Conservation (phyloP, 1,139 yeast species). For the Yarrowia galli region DNA sequence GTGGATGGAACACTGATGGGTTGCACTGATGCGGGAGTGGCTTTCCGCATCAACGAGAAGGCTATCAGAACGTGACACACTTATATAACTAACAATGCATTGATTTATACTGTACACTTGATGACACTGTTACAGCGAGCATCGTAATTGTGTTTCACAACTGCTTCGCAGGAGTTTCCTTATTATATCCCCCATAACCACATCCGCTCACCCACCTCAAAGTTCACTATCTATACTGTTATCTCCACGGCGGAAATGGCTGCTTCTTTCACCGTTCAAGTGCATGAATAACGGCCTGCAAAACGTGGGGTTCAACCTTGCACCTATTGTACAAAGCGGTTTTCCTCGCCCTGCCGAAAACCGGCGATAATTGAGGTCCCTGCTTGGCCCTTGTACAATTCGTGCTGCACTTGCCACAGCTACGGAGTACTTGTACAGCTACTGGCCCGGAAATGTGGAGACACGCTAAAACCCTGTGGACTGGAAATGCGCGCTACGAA, state of each 20-base stretch:
- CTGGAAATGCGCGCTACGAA: background rate
- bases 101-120: background rate
- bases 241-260: conserved; percentile 18
- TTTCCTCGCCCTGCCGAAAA: conserved; percentile 6
- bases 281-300: background rate
- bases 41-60: background rate
- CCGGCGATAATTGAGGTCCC: background rate
- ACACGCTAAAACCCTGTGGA: background rate
- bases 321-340: too few relatives aligned
- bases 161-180: too few relatives aligned
- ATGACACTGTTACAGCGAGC: too few relatives aligned
- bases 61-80: background rate
- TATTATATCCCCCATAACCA: too few relatives aligned
- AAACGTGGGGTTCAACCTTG: conserved; percentile 29
- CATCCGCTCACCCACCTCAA: too few relatives aligned
- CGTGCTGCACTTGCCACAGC: background rate
- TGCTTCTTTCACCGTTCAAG: background rate
- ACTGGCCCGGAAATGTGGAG: background rate
- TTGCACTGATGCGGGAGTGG: conserved; percentile 26
- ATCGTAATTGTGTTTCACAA: too few relatives aligned
- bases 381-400: too few relatives aligned
- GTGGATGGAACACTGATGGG: conserved; percentile 7
- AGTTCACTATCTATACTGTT: too few relatives aligned
- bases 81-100: conserved; percentile 27
- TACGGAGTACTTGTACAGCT: too few relatives aligned